phyloP scores from a whole-genome alignment of 495 filamentous ascomycete genomes.

The Beverwykella pulmonaria region DNA sequence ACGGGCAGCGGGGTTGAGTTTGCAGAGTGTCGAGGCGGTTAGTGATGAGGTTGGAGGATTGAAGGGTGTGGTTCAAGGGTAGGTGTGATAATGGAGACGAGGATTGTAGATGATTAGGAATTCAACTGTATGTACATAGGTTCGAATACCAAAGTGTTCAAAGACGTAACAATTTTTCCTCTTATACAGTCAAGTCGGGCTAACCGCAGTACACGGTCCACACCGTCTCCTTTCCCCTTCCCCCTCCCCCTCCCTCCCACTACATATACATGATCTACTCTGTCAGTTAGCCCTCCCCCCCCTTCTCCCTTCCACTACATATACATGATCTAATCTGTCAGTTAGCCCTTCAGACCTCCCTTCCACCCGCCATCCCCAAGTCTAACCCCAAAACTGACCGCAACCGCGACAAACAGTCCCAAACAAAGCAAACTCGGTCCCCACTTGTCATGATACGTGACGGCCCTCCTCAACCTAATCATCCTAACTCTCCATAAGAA shows the following conservation, averaged over 20 bases:
- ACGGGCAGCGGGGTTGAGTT: constrained; percentile 72
- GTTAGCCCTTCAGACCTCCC: constrained; percentile 41
- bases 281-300: too few species aligned
- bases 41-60: constrained; percentile 50
- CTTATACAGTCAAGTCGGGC: too few species aligned
- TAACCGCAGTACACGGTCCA: too few species aligned
- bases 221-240: too few species aligned
- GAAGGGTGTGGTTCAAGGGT: constrained; percentile 14
- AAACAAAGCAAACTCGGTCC: constrained; percentile 81
- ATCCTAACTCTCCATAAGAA: constrained; percentile 86
- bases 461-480: constrained; percentile 77
- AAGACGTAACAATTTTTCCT: too few species aligned
- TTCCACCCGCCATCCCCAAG: constrained; percentile 42
- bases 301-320: not conserved
- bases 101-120: too few species aligned
- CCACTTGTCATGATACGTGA: constrained; percentile 86
- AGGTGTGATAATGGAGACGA: not conserved
- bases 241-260: not conserved
- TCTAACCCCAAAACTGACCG: constrained; percentile 75
- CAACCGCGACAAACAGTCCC: constrained; percentile 70
- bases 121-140: too few species aligned
- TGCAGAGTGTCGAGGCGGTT: constrained; percentile 73
- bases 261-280: too few species aligned
- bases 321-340: too few species aligned
- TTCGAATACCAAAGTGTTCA: too few species aligned